A percentile compares a stretch with the other conserved stretches of the same genome.
Conservation (phyloP, 2,329 filamentous ascomycete species). For the Fusarium humuli region DNA sequence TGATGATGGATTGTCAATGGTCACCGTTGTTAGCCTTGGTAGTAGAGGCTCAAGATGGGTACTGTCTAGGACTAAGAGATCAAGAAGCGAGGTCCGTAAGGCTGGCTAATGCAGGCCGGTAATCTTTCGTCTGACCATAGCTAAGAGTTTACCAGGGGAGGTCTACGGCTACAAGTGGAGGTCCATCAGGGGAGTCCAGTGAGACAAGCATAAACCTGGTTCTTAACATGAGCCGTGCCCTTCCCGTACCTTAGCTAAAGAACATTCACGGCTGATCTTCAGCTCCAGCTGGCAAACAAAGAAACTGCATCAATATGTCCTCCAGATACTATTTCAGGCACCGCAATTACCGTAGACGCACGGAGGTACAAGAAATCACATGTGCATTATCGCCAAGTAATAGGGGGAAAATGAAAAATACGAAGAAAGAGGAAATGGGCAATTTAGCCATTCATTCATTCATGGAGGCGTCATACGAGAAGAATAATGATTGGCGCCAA, state of each 20-base stretch:
- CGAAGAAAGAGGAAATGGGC: slow-evolving; percentile 11
- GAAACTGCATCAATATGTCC: neutral
- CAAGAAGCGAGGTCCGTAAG: too few species aligned
- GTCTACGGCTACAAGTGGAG: neutral
- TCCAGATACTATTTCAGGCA: neutral
- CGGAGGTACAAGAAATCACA: slow-evolving; percentile 9
- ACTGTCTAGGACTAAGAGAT: neutral
- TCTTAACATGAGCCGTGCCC: neutral
- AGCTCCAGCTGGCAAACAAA: neutral
- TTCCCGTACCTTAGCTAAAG: neutral
- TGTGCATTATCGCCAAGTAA: neutral
- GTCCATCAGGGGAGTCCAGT: neutral
- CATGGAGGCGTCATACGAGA: slow-evolving; percentile 25
- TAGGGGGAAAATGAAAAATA: slow-evolving; percentile 2
- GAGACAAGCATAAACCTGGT: slow-evolving; percentile 22
- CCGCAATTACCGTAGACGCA: neutral
- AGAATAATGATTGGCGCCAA: slow-evolving; percentile 37
- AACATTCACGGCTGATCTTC: neutral
- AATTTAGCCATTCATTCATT: neutral
- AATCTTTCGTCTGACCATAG: slow-evolving; percentile 4
- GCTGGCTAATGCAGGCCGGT: slow-evolving; percentile 37
- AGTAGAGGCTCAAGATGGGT: slow-evolving; percentile 24
- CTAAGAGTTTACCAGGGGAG: slow-evolving; percentile 10
- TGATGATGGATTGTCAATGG: slow-evolving; percentile 20
- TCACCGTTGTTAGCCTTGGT: slow-evolving; percentile 6